A percentile compares a stretch with the other conserved stretches of the same genome.
Conservation (phyloP, 1,139 yeast genomes). For the Hemisphaericaspora lyxosophila region DNA sequence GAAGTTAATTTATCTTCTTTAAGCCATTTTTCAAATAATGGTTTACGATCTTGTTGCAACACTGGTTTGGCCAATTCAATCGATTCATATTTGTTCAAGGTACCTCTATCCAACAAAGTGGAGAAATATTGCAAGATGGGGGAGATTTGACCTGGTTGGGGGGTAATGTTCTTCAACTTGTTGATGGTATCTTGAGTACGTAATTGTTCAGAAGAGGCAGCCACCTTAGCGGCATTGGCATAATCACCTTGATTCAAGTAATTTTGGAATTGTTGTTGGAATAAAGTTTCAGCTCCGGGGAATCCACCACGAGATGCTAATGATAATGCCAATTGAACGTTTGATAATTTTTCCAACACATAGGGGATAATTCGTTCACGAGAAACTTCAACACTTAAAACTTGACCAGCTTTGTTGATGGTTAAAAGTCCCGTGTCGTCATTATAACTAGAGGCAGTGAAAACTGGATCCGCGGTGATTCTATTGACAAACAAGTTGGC, state of each 20-base stretch:
- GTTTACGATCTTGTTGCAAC: slow-evolving; percentile 92
- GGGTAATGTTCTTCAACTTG: slow-evolving; percentile 85
- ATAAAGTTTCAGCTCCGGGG: slow-evolving; percentile 94
- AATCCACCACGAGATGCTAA: slow-evolving; percentile 94
- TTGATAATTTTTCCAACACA: slow-evolving; percentile 80
- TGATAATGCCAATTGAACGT: slow-evolving; percentile 82
- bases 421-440: slow-evolving; percentile 83
- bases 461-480: slow-evolving; percentile 94
- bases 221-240: slow-evolving; percentile 91
- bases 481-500: slow-evolving; percentile 92
- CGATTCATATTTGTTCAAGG: slow-evolving; percentile 90
- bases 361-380: slow-evolving; percentile 87
- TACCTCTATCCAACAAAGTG: slow-evolving; percentile 87
- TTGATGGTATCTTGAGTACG: slow-evolving; percentile 95
- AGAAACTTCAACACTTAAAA: slow-evolving; percentile 86
- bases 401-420: slow-evolving; percentile 94
- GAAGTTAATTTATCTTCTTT: slow-evolving; percentile 91
- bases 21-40: slow-evolving; percentile 93
- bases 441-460: slow-evolving; percentile 80
- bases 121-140: slow-evolving; percentile 94
- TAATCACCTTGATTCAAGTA: slow-evolving; percentile 84
- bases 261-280: slow-evolving; percentile 87
- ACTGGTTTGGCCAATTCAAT: slow-evolving; percentile 95
- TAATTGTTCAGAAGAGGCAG: slow-evolving; percentile 91
- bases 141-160: slow-evolving; percentile 94